Evolutionary conservation across 176 grass and related monocot genomes (phyloP), one percentile per base, ranked within the genome.

Genomic region (Musa beccarii): DNA sequence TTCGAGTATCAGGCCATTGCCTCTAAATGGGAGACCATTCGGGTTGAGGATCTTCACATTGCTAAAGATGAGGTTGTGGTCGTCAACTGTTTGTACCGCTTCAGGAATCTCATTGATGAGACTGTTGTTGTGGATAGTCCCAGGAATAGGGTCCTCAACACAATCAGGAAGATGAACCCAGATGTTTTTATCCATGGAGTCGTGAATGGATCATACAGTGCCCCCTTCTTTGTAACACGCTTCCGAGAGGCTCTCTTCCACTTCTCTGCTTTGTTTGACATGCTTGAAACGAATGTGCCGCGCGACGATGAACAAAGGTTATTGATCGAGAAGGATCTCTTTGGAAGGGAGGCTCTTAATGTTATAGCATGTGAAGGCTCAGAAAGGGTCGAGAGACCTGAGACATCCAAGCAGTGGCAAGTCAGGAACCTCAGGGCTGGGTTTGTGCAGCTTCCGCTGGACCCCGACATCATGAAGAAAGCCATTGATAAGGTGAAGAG

Each of bases 1-100:
- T 85, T 93, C 50, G 52, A 87, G 65, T 93, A 90, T 71, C 80
- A 87, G 54, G 91, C 84, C 14, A 82, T 93, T 9, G 16, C 80
- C 75, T 90, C 82, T 1, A 69, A 63, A 79, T 93, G 82, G 87
- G 91, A 89, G 76, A 70, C 59, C 25, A 83, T 90, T 23, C n/a
- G 10, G 19, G 52, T 75, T 2, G 78, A 93, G 21, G 76, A 89
- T 83, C 82, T 93, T 75, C 83, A 76, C 4, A 90, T 90, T 66
- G 51, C 59, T 1, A 74, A 85, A 28, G 87, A 89, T 75, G 91
- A 90, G 75, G 71, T 80, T 43, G 73, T 93, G 25, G 61, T 90
- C 50, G 70, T 93, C 71, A 86, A 84, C 75, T 88, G 80, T 53
- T 68, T 93, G 75, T 71, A 51, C 57, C 26, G 73, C 5, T 66